phyloP scores from a whole-genome alignment of 192 early-diverging fungal species.

The Globomyces pollinis-pini region DNA sequence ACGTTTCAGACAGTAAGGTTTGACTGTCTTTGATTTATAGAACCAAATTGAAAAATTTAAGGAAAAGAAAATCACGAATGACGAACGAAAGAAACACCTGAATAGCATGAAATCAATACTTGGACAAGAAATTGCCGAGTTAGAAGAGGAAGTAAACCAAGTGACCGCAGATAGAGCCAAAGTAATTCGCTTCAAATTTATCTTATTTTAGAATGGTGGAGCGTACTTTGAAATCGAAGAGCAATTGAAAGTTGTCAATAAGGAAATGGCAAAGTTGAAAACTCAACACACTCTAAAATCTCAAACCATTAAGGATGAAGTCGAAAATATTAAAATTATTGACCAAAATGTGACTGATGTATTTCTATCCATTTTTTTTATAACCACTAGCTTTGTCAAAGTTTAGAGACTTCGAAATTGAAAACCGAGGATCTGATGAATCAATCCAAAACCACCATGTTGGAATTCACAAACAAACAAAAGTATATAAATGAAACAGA shows the following conservation, averaged over 20 bases:
- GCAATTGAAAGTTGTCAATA: slow-evolving; percentile 64
- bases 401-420: slow-evolving; percentile 7
- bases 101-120: slow-evolving; percentile 45
- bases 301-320: slow-evolving; percentile 72
- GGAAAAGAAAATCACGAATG: slow-evolving; percentile 23
- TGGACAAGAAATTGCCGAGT: slow-evolving; percentile 55
- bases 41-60: slow-evolving; percentile 26
- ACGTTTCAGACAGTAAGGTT: slow-evolving; percentile 56
- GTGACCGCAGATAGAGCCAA: slow-evolving; percentile 30
- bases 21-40: slow-evolving; percentile 12
- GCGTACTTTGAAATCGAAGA: slow-evolving; percentile 66
- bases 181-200: neutral
- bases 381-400: neutral
- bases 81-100: slow-evolving; percentile 31
- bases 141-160: slow-evolving; percentile 50
- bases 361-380: slow-evolving; percentile 5
- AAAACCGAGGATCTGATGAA: slow-evolving; percentile 6
- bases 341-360: slow-evolving; percentile 26
- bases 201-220: slow-evolving; percentile 16
- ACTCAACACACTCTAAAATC: slow-evolving; percentile 79
- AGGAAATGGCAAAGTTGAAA: slow-evolving; percentile 70
- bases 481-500: slow-evolving; percentile 59
- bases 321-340: slow-evolving; percentile 30
- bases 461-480: slow-evolving; percentile 45
- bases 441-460: slow-evolving; percentile 44